phyloP scores from a whole-genome alignment of 2,329 filamentous ascomycete genomes.

The Coniochaeta hoffmannii region DNA sequence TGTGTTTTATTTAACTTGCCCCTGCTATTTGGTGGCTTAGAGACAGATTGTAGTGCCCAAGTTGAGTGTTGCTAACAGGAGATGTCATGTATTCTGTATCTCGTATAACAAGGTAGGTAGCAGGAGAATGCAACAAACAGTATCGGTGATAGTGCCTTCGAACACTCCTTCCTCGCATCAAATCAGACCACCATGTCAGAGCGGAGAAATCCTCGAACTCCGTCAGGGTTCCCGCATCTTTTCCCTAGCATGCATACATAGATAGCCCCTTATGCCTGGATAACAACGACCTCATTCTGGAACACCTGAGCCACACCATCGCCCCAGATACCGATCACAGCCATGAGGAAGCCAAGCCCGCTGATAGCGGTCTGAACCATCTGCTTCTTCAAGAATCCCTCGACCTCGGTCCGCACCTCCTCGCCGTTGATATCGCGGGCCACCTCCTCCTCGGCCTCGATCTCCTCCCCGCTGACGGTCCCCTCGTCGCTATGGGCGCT shows the following conservation, averaged over 20 bases:
- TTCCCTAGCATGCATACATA: not conserved
- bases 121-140: not conserved
- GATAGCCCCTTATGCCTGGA: not conserved
- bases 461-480: conserved; percentile 40
- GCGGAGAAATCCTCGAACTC: not conserved
- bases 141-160: not conserved
- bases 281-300: not conserved
- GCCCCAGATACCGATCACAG: conserved; percentile 59
- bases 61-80: too few species aligned
- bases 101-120: not conserved
- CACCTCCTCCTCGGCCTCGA: conserved; percentile 26
- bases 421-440: conserved; percentile 52
- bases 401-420: conserved; percentile 50
- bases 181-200: too few species aligned
- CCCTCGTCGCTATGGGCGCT: conserved; percentile 16
- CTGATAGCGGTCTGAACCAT: conserved; percentile 45
- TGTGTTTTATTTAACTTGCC: too few species aligned
- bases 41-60: too few species aligned
- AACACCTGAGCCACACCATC: conserved; percentile 35
- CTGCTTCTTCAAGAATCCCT: conserved; percentile 47
- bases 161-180: too few species aligned
- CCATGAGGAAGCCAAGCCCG: conserved; percentile 51
- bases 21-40: too few species aligned
- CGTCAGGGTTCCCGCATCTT: not conserved
- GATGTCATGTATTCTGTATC: not conserved